Conservation (phyloP, 73 alveolate genomes). For the Paramecium tetraurelia region DNA sequence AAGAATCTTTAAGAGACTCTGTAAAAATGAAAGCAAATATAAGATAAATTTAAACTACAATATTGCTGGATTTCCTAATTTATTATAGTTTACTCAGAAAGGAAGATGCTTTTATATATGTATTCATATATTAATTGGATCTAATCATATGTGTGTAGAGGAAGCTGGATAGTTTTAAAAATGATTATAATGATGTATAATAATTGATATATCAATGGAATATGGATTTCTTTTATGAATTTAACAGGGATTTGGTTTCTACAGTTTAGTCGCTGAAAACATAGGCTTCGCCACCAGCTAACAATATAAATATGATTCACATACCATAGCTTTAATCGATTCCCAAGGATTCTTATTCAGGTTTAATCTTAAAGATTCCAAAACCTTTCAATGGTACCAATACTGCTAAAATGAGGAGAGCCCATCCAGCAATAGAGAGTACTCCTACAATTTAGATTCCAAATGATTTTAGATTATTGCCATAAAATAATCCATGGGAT, state of each 20-base stretch:
- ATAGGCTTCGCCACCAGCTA: slow-evolving; percentile 52
- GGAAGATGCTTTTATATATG: too few species aligned
- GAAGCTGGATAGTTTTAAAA: not conserved
- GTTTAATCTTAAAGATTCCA: slow-evolving; percentile 19
- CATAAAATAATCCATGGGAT: slow-evolving; percentile 28
- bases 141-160: not conserved
- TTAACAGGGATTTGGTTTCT: not conserved
- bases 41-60: too few species aligned
- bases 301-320: not conserved
- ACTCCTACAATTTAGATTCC: slow-evolving; percentile 28
- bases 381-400: not conserved
- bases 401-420: not conserved
- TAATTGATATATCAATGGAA: not conserved
- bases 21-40: too few species aligned
- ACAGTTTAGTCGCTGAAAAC: not conserved
- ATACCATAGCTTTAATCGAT: slow-evolving; percentile 11
- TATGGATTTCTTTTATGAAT: not conserved
- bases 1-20: too few species aligned
- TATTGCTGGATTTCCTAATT: too few species aligned
- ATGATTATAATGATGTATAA: not conserved
- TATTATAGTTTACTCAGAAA: too few species aligned
- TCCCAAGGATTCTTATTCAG: not conserved
- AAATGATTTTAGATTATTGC: not conserved
- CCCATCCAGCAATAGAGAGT: slow-evolving; percentile 41
- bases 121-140: too few species aligned